phyloP scores from a whole-genome alignment of 192 early-diverging fungal species.

The Endogone sp. region DNA sequence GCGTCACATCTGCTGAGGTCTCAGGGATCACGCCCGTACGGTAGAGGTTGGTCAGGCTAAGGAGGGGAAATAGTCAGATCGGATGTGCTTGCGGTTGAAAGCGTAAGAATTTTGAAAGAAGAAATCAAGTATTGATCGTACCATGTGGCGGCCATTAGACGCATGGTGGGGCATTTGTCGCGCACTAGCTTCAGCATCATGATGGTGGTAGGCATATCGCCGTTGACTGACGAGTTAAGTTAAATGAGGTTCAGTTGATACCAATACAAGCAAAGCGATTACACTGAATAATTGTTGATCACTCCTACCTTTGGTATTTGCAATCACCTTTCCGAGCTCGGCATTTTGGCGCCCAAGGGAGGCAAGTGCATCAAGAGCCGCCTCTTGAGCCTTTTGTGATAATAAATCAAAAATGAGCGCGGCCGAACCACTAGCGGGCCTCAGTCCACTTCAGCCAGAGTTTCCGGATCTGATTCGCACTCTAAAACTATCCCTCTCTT shows the following conservation, averaged over 20 bases:
- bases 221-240: background rate
- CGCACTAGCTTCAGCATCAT: constrained; percentile 62
- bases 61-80: background rate
- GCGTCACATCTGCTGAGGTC: constrained; percentile 43
- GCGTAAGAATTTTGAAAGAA: background rate
- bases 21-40: constrained; percentile 55
- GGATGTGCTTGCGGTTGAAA: background rate
- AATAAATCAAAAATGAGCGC: background rate
- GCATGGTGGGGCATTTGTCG: constrained; percentile 62
- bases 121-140: constrained; percentile 13
- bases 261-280: background rate
- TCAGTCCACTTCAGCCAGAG: no score
- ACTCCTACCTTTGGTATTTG: constrained; percentile 40
- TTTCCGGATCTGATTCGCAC: no score
- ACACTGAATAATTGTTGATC: background rate
- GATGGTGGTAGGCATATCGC: constrained; percentile 2
- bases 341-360: constrained; percentile 59
- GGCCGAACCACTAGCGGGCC: no score
- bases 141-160: constrained; percentile 68
- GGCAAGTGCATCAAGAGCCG: constrained; percentile 72
- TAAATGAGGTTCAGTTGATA: background rate
- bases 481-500: background rate
- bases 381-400: constrained; percentile 58
- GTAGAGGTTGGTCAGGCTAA: constrained; percentile 61
- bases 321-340: constrained; percentile 46